These are phyloP conservation scores for Puccinia brachypodii DNA, from an alignment of 1,284 basidiomycete species.

Conservation along the genomic window DNA sequence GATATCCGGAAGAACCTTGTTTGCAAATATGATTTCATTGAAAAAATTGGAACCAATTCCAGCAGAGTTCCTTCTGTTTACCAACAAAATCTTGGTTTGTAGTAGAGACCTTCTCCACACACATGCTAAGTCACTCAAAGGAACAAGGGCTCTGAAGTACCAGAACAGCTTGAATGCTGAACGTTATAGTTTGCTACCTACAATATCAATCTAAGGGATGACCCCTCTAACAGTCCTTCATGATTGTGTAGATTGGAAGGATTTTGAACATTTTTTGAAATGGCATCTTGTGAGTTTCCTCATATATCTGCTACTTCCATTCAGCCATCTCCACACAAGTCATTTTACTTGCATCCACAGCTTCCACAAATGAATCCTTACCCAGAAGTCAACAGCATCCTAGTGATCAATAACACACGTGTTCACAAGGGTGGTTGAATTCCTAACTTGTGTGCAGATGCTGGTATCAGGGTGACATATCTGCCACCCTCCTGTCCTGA, in stretches of 20 bases:
- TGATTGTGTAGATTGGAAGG: neutral
- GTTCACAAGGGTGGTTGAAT: neutral
- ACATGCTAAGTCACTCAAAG: neutral
- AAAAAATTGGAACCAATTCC: neutral
- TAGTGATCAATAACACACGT: neutral
- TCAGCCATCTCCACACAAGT: neutral
- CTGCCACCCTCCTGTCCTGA: too few species aligned
- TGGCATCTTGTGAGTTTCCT: neutral
- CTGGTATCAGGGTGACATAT: too few species aligned
- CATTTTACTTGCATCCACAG: neutral
- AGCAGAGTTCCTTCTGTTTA: neutral
- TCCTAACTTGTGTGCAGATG: too few species aligned
- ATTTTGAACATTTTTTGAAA: slow-evolving; percentile 17
- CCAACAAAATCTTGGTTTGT: neutral
- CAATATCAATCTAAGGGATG: neutral
- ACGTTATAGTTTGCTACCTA: neutral
- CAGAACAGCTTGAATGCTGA: neutral
- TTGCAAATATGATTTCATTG: neutral
- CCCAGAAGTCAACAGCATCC: neutral
- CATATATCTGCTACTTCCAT: neutral
- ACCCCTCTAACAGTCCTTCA: neutral
- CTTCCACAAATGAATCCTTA: neutral
- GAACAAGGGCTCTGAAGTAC: neutral
- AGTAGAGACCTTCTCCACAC: neutral
- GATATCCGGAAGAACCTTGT: neutral